Base-by-base conservation (phyloP, 2,329 filamentous ascomycete species). In the Alternaria arborescens region DNA sequence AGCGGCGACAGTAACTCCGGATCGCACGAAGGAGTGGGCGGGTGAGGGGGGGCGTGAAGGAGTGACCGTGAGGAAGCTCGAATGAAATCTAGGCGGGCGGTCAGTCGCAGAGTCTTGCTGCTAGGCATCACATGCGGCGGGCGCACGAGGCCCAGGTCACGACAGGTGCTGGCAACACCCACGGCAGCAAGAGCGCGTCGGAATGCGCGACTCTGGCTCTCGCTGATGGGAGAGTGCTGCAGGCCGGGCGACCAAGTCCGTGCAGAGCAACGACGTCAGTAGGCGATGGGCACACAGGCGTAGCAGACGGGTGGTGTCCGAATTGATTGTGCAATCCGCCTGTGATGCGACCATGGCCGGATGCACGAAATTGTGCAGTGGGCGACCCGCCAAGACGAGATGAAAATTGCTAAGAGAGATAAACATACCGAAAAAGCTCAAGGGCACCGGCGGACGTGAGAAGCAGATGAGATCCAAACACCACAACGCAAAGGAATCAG, bases 401-500 rank as follows among this genome's bases (percentile, higher is more conserved):
- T 65, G 69, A 71, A 73, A 73, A 70, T 67, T 70, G 66, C 64
- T 65, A 67, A 55, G 12, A 58, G 55, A 52, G 59, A 52, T 18
- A 59, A 58, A 71, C 69, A 58, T 61, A 71, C 69, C 63, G 62
- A 62, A 67, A 67, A 60, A 58, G 55, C 55, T 60, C 62, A 68
- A 71, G 66, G 64, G 67, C 70, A 70, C 63, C 55, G 65, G 69
- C 65, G 42, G 50, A 55, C 43, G 40, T 56, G 56, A 60, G 56
- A 66, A 62, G 71, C 61, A 68, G 66, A 68, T 59, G 60, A 70
- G 58, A 61, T 72, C 56, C 64, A 61, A 69, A 73, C 66, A 73
- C 68, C 67, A 67, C 71, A 71, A 73, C 70, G 73, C 71, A 77
- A 78, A 71, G 69, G 70, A 72, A 75, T 42, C 63, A 66, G 69